These are phyloP conservation scores for Teunomyces atbi DNA, from an alignment of 805 yeast species.

Conservation along the genomic window DNA sequence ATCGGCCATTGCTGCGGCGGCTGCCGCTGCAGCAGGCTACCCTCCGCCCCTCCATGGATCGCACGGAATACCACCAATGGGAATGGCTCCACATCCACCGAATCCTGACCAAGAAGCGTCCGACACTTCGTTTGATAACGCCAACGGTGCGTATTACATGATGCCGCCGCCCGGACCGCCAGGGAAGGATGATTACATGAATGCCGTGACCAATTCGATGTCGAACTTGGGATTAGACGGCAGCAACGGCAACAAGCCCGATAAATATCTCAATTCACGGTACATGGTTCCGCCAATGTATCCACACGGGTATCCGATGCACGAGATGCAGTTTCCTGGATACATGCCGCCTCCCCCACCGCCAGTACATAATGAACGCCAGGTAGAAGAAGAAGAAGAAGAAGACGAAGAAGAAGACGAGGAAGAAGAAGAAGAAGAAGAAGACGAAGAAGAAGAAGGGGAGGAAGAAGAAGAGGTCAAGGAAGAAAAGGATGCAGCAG, in stretches of 20 bases:
- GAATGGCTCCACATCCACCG: slow-evolving; percentile 7
- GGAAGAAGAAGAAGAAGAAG: slow-evolving; percentile 2
- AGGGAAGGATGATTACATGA: slow-evolving; percentile 11
- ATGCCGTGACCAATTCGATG: slow-evolving; percentile 13
- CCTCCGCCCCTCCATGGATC: slow-evolving; percentile 7
- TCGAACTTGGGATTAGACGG: slow-evolving; percentile 9
- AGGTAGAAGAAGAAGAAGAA: slow-evolving; percentile 3
- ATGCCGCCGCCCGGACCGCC: slow-evolving; percentile 4
- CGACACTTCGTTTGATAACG: background rate
- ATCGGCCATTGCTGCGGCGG: slow-evolving; percentile 28
- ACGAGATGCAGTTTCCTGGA: slow-evolving; percentile 15
- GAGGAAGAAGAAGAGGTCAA: background rate
- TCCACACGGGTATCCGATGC: slow-evolving; percentile 14
- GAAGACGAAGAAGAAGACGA: background rate
- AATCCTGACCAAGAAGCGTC: slow-evolving; percentile 7
- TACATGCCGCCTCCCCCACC: slow-evolving; percentile 13
- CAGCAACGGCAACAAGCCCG: slow-evolving; percentile 3
- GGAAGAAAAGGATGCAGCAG: background rate
- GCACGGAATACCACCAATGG: slow-evolving; percentile 5
- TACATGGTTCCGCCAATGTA: slow-evolving; percentile 15
- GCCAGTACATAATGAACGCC: slow-evolving; percentile 4
- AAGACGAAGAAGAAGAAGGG: background rate
- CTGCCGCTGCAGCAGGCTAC: slow-evolving; percentile 22
- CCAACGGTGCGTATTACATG: slow-evolving; percentile 5
- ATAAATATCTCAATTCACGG: slow-evolving; percentile 10